phyloP scores from a whole-genome alignment of 225 moss, liverwort and hornwort species.

The Pseudoscleropodium purum region DNA sequence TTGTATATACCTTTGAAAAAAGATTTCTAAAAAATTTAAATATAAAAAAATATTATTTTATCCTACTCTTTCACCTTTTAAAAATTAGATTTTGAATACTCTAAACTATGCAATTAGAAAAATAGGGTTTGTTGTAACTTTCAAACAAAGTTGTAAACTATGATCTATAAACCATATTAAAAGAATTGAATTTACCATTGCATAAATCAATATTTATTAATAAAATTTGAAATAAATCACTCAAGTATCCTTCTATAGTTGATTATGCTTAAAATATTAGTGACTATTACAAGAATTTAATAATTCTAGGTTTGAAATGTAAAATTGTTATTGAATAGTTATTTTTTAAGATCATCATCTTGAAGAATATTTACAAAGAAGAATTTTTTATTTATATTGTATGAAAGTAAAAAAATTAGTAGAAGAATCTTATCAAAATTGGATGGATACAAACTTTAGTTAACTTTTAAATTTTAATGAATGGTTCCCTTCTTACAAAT shows the following conservation, averaged over 20 bases:
- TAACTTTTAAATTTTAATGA: background rate
- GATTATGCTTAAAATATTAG: background rate
- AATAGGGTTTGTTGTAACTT: background rate
- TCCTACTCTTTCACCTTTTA: too few species aligned
- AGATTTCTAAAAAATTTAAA: rapidly evolving
- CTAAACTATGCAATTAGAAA: background rate
- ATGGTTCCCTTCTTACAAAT: background rate
- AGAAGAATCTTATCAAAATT: background rate
- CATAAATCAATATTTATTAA: background rate
- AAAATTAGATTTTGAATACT: too few species aligned
- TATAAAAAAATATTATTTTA: too few species aligned
- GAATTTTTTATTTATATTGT: background rate
- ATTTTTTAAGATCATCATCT: background rate
- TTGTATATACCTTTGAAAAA: rapidly evolving
- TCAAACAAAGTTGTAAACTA: background rate
- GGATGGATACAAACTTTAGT: background rate
- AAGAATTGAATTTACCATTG: background rate
- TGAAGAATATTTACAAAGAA: background rate
- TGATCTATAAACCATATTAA: background rate
- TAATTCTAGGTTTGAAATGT: background rate
- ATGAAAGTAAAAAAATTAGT: background rate
- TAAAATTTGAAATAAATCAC: background rate
- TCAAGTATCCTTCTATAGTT: background rate
- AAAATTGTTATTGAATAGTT: rapidly evolving
- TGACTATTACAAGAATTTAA: background rate